A percentile compares a stretch with the other conserved stretches of the same genome.
Conservation (phyloP, 2,329 filamentous ascomycete genomes). For the Pseudocercospora vitis region DNA sequence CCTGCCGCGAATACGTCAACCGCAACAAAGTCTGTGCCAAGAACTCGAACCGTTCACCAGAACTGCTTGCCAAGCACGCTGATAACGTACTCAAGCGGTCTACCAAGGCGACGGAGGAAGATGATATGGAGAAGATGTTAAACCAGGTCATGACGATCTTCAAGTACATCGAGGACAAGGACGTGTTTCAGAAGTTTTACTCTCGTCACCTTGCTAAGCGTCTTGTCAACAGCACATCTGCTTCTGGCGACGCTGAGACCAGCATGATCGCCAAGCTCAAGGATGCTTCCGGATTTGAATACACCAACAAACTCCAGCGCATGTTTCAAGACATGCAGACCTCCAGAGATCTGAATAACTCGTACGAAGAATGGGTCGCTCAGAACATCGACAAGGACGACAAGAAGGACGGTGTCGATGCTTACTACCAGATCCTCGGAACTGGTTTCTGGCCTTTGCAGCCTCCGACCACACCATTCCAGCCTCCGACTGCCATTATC, state of each 20-base stretch:
- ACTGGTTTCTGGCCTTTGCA: constrained; percentile 97
- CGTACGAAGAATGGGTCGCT: constrained; percentile 77
- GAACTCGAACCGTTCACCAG: constrained; percentile 89
- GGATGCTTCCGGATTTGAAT: constrained; percentile 97
- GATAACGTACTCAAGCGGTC: constrained; percentile 92
- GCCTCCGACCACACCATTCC: constrained; percentile 83
- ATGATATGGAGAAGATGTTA: constrained; percentile 84
- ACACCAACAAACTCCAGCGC: constrained; percentile 98
- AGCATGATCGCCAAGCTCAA: constrained; percentile 99
- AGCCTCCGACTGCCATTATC: constrained; percentile 78
- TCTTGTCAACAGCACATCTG: constrained; percentile 90
- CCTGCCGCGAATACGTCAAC: constrained; percentile 97
- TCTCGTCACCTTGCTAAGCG: constrained; percentile 94
- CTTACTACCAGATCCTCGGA: constrained; percentile 87
- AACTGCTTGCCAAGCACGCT: constrained; percentile 91
- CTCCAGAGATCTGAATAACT: constrained; percentile 90
- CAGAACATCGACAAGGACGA: constrained; percentile 64
- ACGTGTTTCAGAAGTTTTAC: constrained; percentile 99
- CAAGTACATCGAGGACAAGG: constrained; percentile 99
- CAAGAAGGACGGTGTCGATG: constrained; percentile 71
- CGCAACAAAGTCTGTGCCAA: constrained; percentile 94
- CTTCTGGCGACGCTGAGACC: constrained; percentile 94
- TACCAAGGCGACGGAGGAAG: constrained; percentile 87
- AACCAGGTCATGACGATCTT: constrained; percentile 98
- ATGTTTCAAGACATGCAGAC: constrained; percentile 99